Percentiles rank a stretch among this genome's conserved stretches.
These are phyloP conservation scores for Boletus sp. DNA, from an alignment of 1,284 basidiomycete species.

Conservation along the genomic window DNA sequence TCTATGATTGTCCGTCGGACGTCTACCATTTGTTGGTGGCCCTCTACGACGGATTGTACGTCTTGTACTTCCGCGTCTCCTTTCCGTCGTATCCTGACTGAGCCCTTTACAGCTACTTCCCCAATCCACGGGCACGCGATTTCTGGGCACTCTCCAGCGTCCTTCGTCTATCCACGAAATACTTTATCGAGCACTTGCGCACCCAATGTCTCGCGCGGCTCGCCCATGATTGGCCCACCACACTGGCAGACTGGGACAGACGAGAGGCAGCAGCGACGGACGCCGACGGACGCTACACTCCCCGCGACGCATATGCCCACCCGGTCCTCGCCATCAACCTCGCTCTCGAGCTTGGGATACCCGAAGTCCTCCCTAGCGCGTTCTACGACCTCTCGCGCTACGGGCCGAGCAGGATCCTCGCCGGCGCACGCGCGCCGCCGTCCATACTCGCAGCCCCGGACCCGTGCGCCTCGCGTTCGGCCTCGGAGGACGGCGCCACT, in stretches of 20 bases:
- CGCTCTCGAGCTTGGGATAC: conserved; percentile 56
- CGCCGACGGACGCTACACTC: conserved; percentile 42
- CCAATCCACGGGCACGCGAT: conserved; percentile 43
- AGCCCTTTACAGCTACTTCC: conserved; percentile 35
- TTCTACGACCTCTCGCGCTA: conserved; percentile 72
- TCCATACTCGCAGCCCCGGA: conserved; percentile 30
- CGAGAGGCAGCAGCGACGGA: conserved; percentile 56
- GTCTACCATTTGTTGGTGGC: conserved; percentile 54
- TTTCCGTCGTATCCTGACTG: background rate
- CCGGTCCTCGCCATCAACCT: conserved; percentile 62
- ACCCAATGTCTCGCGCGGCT: conserved; percentile 54
- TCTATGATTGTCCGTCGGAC: conserved; percentile 56
- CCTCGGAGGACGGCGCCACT: background rate
- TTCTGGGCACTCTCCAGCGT: conserved; percentile 56
- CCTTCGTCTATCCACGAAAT: conserved; percentile 65
- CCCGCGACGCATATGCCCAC: conserved; percentile 48
- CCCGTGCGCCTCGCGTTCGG: conserved; percentile 9
- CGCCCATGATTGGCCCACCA: conserved; percentile 57
- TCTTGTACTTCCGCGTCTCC: background rate
- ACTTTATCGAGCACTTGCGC: conserved; percentile 59
- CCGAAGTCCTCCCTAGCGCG: conserved; percentile 56
- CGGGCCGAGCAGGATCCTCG: conserved; percentile 61
- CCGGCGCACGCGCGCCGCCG: conserved; percentile 38
- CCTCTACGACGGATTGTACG: conserved; percentile 52
- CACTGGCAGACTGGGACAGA: conserved; percentile 59